Base-by-base conservation (phyloP, 805 yeast species). In the Saturnispora quitensis region DNA sequence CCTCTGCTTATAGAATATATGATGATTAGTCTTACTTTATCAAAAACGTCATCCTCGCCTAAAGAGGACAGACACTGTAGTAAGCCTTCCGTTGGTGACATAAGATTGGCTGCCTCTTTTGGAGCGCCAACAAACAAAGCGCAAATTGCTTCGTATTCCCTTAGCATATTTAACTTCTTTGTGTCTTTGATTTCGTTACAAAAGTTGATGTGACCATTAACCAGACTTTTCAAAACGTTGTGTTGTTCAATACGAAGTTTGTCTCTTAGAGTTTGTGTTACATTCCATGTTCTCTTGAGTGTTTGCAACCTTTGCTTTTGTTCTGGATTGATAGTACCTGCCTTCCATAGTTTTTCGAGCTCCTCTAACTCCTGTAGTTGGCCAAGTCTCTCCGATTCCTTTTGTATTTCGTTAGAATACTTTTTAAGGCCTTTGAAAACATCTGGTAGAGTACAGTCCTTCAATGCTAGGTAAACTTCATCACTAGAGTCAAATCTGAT, bases 1-100 rank as follows among this genome's bases (percentile, higher is more conserved):
- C 90, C 91, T 57, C 98, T 75, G 63, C 81, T 84, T 28, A 89
- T 65, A 0, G 88, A 84, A 65, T 93, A 93, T 2, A 86, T 68
- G 20, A 86, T 70, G 13, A 93, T 77, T 28, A 86, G 70, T 54
- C 99, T 76, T 51, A 89, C 70, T 62, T 88, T 88, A 61, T 88
- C 52, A 74, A 72, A 28, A 72, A 78, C 43, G 81, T 72, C 42
- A 69, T 73, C 25, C 70, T 72, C 52, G 8, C 24, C 28, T 18
- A 50, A 28, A 43, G 77, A 67, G 0, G 73, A 68, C 22, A 91
- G 70, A 22, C 82, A 62, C 3, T 68, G 73, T 28, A 90, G 71
- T 51, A 89, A 68, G 35, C 77, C 79, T 48, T 80, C 85, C 2
- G 71, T 66, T 2, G 66, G 57, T 33, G 85, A 81, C 24, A 86